Evolutionary conservation across 768 basidiomycete genomes (phyloP).

Genomic region (Polyporus arcularius): DNA sequence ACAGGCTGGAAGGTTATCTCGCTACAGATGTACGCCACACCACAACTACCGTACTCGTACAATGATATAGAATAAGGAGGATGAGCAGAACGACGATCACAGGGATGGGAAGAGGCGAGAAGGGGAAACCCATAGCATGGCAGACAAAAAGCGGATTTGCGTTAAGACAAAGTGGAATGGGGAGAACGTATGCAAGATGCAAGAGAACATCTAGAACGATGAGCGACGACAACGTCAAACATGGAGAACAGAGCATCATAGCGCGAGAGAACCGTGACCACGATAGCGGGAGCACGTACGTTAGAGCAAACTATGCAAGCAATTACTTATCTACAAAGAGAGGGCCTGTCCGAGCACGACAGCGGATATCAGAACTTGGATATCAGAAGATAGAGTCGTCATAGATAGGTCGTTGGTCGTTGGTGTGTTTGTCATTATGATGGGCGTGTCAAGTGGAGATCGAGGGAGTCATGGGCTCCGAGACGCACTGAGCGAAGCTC

Average conservation of each 20-base stretch:
- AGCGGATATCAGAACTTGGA: not conserved
- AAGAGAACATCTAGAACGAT: not conserved
- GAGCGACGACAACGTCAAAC: not conserved
- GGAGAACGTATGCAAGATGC: not conserved
- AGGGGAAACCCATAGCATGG: not conserved
- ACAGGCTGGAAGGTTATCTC: not conserved
- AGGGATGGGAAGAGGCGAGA: not conserved
- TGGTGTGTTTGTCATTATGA: not conserved
- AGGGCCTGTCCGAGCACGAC: not conserved
- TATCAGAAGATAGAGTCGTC: not conserved
- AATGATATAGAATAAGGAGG: not conserved
- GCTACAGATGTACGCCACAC: not conserved
- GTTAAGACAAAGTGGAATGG: not conserved
- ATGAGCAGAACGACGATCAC: not conserved
- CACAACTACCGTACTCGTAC: conserved; percentile 13
- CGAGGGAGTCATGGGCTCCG: not conserved
- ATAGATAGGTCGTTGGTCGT: not conserved
- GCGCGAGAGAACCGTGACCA: not conserved
- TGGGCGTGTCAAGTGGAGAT: not conserved
- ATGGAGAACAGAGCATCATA: not conserved
- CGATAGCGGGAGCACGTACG: not conserved
- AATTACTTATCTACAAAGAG: not conserved
- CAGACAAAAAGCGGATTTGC: not conserved
- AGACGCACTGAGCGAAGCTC: not conserved
- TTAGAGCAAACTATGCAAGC: not conserved